These are phyloP conservation scores for Mucor plumbeus DNA, from an alignment of 371 early-diverging fungal species.

Conservation along the genomic window DNA sequence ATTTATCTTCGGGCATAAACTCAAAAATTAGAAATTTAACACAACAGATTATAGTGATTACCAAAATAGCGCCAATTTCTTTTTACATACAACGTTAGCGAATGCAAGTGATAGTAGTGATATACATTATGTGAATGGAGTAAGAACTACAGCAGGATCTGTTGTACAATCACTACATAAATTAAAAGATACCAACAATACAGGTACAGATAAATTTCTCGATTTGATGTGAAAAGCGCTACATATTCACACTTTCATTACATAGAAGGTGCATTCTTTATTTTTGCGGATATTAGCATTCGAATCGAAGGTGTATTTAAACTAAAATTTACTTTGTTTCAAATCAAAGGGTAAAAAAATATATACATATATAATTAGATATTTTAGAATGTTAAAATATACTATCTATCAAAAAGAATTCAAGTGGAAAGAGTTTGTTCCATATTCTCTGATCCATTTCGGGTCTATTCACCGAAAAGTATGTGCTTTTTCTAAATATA, in stretches of 20 bases:
- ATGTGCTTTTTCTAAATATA: conserved; percentile 17
- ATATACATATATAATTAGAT: background rate
- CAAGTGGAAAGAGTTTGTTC: conserved; percentile 35
- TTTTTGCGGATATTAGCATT: conserved; percentile 93
- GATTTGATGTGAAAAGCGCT: background rate
- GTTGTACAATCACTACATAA: conserved; percentile 55
- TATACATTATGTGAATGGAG: conserved; percentile 36
- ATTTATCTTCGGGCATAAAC: background rate
- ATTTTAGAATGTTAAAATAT: background rate
- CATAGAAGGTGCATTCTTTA: conserved; percentile 90
- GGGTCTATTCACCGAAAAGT: conserved; percentile 86
- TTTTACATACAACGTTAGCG: conserved; percentile 46
- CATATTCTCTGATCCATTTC: conserved; percentile 64
- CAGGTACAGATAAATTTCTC: conserved; percentile 26
- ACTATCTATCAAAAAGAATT: conserved; percentile 19
- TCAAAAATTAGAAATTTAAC: background rate
- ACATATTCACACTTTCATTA: background rate
- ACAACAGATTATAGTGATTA: conserved; percentile 24
- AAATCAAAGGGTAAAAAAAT: conserved; percentile 69
- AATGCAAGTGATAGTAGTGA: conserved; percentile 33
- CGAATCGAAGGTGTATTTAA: conserved; percentile 89
- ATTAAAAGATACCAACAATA: conserved; percentile 47
- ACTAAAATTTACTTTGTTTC: conserved; percentile 89
- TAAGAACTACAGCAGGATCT: conserved; percentile 50
- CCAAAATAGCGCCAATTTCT: conserved; percentile 45